Percentiles rank a stretch among this genome's conserved stretches.
phyloP scores from a whole-genome alignment of 2,329 filamentous ascomycete species.

The Ophiostoma perfectum region DNA sequence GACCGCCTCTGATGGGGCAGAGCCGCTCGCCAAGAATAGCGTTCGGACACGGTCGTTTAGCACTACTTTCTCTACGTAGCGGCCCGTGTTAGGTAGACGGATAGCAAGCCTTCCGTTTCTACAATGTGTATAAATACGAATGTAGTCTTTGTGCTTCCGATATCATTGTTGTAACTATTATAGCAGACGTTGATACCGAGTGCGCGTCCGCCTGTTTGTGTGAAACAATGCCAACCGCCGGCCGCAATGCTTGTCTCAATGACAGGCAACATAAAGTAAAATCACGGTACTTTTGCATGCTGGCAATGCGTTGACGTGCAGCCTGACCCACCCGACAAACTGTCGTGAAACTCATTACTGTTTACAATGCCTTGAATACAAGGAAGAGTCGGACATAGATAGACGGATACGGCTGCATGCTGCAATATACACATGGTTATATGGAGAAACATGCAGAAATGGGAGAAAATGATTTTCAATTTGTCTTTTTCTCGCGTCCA shows the following conservation, averaged over 20 bases:
- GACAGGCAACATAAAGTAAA: too few species aligned
- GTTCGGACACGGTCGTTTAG: not conserved
- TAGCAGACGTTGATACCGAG: not conserved
- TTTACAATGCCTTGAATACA: too few species aligned
- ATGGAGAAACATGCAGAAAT: not conserved
- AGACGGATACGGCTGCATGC: too few species aligned
- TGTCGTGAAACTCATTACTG: too few species aligned
- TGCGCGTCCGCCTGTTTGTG: not conserved
- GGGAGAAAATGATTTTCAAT: not conserved
- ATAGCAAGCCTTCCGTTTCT: not conserved
- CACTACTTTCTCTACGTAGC: not conserved
- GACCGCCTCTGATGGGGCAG: not conserved
- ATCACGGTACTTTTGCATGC: too few species aligned
- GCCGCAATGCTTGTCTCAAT: too few species aligned
- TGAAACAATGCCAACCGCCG: not conserved
- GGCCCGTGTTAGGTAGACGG: not conserved
- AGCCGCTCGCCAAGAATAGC: not conserved
- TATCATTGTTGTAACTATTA: not conserved
- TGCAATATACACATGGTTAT: too few species aligned
- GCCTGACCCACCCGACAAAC: too few species aligned
- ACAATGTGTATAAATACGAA: not conserved
- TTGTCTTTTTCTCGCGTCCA: not conserved
- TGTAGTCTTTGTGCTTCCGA: not conserved
- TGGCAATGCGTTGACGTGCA: too few species aligned
- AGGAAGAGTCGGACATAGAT: too few species aligned